Evolutionary conservation across 2,329 filamentous ascomycete species (phyloP).

Genomic region (Thelonectria rubi): DNA sequence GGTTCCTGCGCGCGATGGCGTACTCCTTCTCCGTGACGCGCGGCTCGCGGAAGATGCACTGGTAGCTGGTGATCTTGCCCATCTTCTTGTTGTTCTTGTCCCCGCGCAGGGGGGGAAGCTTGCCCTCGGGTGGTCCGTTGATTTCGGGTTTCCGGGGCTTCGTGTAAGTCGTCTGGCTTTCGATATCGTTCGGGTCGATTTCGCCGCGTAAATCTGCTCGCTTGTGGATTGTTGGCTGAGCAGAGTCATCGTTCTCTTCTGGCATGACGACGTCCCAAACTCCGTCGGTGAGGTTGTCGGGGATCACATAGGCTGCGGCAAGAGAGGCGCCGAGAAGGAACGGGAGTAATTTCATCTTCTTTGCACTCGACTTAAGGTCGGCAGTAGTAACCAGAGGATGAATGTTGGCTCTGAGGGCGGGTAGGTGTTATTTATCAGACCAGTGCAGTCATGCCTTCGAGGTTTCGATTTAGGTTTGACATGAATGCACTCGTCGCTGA

Average conservation of each 20-base stretch:
- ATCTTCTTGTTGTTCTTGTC: too few relatives aligned
- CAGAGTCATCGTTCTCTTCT: neutral
- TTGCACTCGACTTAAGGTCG: too few relatives aligned
- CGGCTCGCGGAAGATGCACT: slow-evolving; percentile 14
- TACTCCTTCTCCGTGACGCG: neutral
- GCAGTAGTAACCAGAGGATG: too few relatives aligned
- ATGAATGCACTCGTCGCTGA: too few relatives aligned
- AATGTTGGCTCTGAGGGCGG: too few relatives aligned
- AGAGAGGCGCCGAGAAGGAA: neutral
- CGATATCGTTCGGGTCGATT: neutral
- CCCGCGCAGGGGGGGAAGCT: neutral
- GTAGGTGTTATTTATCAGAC: too few relatives aligned
- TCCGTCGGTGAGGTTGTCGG: slow-evolving; percentile 17
- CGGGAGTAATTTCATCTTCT: neutral
- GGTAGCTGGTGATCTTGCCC: neutral
- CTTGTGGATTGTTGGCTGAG: neutral
- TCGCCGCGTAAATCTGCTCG: neutral
- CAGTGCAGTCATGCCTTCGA: too few relatives aligned
- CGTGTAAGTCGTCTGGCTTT: neutral
- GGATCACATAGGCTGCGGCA: slow-evolving; percentile 8
- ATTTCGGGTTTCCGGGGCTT: too few relatives aligned
- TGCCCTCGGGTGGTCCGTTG: neutral
- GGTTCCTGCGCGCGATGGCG: slow-evolving; percentile 2
- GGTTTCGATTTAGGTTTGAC: too few relatives aligned
- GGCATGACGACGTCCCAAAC: slow-evolving; percentile 15